Conservation (phyloP, 2,329 filamentous ascomycete genomes). For the Mariannaea elegans region DNA sequence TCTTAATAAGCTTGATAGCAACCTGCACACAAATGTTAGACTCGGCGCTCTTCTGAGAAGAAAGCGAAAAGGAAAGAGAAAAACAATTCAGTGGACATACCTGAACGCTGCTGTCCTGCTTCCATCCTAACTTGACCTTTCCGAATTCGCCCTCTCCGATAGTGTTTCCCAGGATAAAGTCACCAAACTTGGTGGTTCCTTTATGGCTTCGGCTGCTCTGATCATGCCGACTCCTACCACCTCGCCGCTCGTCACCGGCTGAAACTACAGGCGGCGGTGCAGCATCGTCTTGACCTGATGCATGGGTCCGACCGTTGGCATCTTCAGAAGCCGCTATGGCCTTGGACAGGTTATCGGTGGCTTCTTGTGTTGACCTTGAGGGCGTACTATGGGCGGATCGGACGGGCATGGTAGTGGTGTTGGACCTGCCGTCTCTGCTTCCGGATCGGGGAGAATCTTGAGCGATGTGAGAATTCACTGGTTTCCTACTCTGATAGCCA, state of each 20-base stretch:
- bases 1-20: conserved; percentile 96
- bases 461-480: conserved; percentile 33
- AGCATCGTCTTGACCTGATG: conserved; percentile 45
- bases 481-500: conserved; percentile 43
- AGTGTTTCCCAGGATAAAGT: conserved; percentile 95
- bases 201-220: conserved; percentile 65
- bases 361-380: conserved; percentile 73
- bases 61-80: background rate
- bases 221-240: conserved; percentile 67
- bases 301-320: conserved; percentile 42
- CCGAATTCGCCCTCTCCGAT: conserved; percentile 98
- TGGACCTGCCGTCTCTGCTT: conserved; percentile 51
- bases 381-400: conserved; percentile 56
- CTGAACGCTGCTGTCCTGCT: conserved; percentile 90
- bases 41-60: background rate
- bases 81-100: conserved; percentile 48
- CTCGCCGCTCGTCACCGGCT: conserved; percentile 57
- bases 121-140: conserved; percentile 99
- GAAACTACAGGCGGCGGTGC: conserved; percentile 56
- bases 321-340: conserved; percentile 60
- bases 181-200: conserved; percentile 82
- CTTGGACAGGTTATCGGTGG: conserved; percentile 80
- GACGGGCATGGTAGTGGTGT: conserved; percentile 54
- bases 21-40: conserved; percentile 62
- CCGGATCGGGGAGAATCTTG: conserved; percentile 52